Evolutionary conservation across 2,329 filamentous ascomycete genomes (phyloP).

Genomic region (Cordyceps javanica): DNA sequence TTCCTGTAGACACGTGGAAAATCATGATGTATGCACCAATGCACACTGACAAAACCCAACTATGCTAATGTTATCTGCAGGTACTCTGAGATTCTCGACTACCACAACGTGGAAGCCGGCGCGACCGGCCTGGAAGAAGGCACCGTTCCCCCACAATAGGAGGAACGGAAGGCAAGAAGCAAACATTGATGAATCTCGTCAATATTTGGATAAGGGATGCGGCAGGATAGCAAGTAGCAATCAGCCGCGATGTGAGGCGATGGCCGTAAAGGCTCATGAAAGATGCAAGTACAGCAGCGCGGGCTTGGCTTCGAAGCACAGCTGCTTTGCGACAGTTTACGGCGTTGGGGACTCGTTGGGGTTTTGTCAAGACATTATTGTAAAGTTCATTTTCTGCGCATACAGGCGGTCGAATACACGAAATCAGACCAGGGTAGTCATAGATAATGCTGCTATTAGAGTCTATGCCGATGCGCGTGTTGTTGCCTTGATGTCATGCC

Average conservation of each 20-base stretch:
- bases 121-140: slow-evolving; percentile 15
- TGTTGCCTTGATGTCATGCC: too few species aligned
- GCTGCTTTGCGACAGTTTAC: slow-evolving; percentile 5
- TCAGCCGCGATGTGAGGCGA: background rate
- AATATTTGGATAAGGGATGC: slow-evolving; percentile 2
- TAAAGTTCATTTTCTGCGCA: slow-evolving; percentile 8
- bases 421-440: slow-evolving; percentile 6
- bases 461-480: too few species aligned
- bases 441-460: slow-evolving; percentile 2
- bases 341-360: slow-evolving; percentile 11
- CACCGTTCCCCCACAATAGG: background rate
- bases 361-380: slow-evolving; percentile 11
- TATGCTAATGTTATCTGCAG: slow-evolving; percentile 37
- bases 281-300: slow-evolving; percentile 3
- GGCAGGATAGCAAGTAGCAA: background rate
- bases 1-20: slow-evolving; percentile 99
- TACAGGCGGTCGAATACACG: slow-evolving; percentile 9
- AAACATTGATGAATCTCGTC: background rate
- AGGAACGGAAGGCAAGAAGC: background rate
- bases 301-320: background rate
- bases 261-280: background rate
- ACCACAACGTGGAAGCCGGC: slow-evolving; percentile 79
- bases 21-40: slow-evolving; percentile 99
- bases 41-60: background rate
- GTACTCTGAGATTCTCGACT: slow-evolving; percentile 98